Evolutionary conservation across 441 rosid genomes (phyloP).

Genomic region (Kokia cookei): DNA sequence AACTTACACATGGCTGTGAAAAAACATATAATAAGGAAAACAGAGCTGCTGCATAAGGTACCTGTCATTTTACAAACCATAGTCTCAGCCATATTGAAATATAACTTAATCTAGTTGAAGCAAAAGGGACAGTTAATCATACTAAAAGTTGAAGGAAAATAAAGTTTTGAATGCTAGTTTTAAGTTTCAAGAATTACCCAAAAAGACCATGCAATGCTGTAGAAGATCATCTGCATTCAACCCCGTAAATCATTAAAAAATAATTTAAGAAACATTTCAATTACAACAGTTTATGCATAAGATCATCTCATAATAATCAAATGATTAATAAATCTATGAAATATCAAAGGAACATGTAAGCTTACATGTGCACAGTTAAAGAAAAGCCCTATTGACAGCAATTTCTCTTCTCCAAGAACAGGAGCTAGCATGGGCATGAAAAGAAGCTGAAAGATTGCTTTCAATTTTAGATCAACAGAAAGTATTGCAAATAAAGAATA

Average conservation of each 20-base stretch:
- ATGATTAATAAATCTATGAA: not conserved
- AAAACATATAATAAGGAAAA: conserved; percentile 57
- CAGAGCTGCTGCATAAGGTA: conserved; percentile 70
- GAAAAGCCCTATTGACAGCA: conserved; percentile 73
- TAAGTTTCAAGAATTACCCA: conserved; percentile 49
- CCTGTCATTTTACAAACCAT: conserved; percentile 30
- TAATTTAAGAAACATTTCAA: conserved; percentile 1
- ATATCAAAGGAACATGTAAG: not conserved
- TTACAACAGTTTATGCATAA: not conserved
- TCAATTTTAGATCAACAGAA: conserved; percentile 9
- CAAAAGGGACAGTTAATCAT: not conserved
- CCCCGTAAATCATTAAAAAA: conserved; percentile 3
- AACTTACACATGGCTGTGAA: conserved; percentile 74
- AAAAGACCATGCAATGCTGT: conserved; percentile 73
- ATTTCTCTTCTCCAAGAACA: conserved; percentile 58
- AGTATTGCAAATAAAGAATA: not conserved
- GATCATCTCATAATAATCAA: not conserved
- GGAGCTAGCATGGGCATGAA: conserved; percentile 76
- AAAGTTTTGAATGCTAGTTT: not conserved
- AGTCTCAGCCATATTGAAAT: conserved; percentile 13
- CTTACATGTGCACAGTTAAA: conserved; percentile 72
- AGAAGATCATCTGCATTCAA: conserved; percentile 62
- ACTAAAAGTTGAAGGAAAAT: not conserved
- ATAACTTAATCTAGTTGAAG: not conserved
- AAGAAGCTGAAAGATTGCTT: conserved; percentile 44